phyloP scores from a whole-genome alignment of 1,284 basidiomycete genomes.

The Amylostereum areolatum region DNA sequence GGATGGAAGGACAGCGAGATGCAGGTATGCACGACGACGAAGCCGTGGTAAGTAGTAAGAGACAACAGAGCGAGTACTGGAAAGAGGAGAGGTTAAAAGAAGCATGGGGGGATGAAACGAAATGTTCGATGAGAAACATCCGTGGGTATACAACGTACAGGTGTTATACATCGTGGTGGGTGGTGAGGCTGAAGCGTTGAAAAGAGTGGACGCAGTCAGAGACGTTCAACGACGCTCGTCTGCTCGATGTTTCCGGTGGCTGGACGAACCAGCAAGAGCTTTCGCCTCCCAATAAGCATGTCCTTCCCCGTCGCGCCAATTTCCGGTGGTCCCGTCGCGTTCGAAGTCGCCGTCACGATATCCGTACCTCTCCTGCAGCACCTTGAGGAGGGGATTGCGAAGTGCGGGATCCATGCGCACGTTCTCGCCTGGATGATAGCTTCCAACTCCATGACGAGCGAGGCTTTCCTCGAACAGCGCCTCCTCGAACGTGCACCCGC shows the following conservation, averaged over 20 bases:
- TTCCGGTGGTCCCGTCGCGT: slow-evolving; percentile 49
- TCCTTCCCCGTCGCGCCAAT: slow-evolving; percentile 63
- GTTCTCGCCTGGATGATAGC: slow-evolving; percentile 74
- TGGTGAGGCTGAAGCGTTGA: no score
- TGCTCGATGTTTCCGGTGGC: slow-evolving; percentile 27
- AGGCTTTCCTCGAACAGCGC: slow-evolving; percentile 81
- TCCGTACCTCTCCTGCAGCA: slow-evolving; percentile 65
- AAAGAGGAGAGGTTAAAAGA: not conserved
- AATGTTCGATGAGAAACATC: not conserved
- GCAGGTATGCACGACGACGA: no score
- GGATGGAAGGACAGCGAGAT: no score
- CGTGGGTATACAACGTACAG: slow-evolving; percentile 10
- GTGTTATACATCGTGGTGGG: slow-evolving; percentile 1
- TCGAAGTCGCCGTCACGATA: slow-evolving; percentile 83
- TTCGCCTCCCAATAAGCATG: slow-evolving; percentile 57
- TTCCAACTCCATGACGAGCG: slow-evolving; percentile 68
- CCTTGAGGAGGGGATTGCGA: slow-evolving; percentile 67
- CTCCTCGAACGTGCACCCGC: slow-evolving; percentile 75
- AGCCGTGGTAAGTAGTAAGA: no score
- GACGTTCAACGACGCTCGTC: slow-evolving; percentile 14
- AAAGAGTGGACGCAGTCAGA: no score
- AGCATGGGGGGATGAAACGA: not conserved
- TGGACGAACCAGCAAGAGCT: slow-evolving; percentile 32
- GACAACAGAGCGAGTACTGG: no score
- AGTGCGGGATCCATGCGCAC: slow-evolving; percentile 83